phyloP scores from a whole-genome alignment of 2,329 filamentous ascomycete species.

The Aspergillus sp. region DNA sequence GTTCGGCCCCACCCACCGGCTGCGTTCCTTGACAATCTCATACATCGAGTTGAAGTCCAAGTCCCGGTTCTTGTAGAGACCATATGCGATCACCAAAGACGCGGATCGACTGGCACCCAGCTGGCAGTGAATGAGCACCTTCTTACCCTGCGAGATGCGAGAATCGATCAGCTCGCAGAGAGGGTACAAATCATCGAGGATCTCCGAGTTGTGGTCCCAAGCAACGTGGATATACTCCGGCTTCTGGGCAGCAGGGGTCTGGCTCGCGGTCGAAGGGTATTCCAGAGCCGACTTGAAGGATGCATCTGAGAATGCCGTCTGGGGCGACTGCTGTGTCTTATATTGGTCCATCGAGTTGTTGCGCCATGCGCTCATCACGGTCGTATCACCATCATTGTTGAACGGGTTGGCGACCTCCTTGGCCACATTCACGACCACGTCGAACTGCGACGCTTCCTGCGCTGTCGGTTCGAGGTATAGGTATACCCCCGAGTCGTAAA shows the following conservation, averaged over 20 bases:
- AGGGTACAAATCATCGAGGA: conserved; percentile 53
- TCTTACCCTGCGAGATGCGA: conserved; percentile 48
- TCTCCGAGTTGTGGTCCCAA: conserved; percentile 62
- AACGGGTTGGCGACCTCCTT: conserved; percentile 58
- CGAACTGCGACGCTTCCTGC: conserved; percentile 52
- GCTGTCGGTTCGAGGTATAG: conserved; percentile 56
- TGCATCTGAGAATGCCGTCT: conserved; percentile 17
- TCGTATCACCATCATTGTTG: conserved; percentile 25
- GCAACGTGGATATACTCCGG: conserved; percentile 59
- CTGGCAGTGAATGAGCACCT: conserved; percentile 57
- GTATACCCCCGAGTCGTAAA: conserved; percentile 55
- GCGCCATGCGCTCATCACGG: conserved; percentile 39
- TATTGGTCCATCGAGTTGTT: conserved; percentile 33
- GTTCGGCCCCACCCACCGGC: conserved; percentile 60
- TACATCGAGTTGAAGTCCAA: conserved; percentile 59
- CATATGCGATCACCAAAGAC: conserved; percentile 59
- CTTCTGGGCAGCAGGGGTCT: conserved; percentile 22
- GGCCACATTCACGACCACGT: conserved; percentile 58
- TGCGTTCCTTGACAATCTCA: conserved; percentile 54
- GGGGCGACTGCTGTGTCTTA: conserved; percentile 34
- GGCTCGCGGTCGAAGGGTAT: conserved; percentile 28
- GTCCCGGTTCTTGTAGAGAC: conserved; percentile 54
- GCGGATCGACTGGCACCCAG: conserved; percentile 58
- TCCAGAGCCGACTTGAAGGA: conserved; percentile 46
- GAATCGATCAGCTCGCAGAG: conserved; percentile 56